These are phyloP conservation scores for Cyclocybe aegerita DNA, from an alignment of 768 basidiomycete species.

Conservation along the genomic window DNA sequence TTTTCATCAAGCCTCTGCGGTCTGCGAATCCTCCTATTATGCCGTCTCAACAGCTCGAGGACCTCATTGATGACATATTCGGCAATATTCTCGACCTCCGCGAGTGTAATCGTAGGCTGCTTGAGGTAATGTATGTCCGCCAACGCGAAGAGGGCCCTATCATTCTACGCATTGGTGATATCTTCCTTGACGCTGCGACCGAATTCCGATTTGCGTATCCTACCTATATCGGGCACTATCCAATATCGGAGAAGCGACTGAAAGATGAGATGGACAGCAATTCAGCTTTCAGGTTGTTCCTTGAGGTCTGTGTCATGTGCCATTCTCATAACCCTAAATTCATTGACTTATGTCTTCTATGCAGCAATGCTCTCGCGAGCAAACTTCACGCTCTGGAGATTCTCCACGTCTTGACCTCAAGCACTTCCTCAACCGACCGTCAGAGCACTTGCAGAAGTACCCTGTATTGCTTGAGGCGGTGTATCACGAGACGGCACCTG, in stretches of 20 bases:
- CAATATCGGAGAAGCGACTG: constrained; percentile 81
- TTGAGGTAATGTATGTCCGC: constrained; percentile 84
- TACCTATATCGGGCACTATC: constrained; percentile 80
- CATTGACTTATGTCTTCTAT: constrained; percentile 1
- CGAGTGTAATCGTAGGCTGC: constrained; percentile 76
- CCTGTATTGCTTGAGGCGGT: constrained; percentile 86
- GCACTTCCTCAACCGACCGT: constrained; percentile 75
- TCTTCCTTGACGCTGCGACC: constrained; percentile 83
- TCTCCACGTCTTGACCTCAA: constrained; percentile 60
- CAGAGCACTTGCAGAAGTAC: constrained; percentile 82
- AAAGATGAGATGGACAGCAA: constrained; percentile 86
- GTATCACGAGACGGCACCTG: constrained; percentile 75
- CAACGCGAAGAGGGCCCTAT: constrained; percentile 85
- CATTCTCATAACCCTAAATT: neutral
- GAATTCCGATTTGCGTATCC: constrained; percentile 89
- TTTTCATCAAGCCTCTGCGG: constrained; percentile 53
- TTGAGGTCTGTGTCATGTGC: constrained; percentile 61
- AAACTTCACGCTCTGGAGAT: constrained; percentile 38
- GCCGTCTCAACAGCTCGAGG: constrained; percentile 56
- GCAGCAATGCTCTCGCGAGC: constrained; percentile 43
- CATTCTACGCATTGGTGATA: constrained; percentile 83
- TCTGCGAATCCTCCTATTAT: constrained; percentile 42
- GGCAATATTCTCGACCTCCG: constrained; percentile 87
- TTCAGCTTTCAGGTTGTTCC: constrained; percentile 76
- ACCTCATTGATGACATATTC: constrained; percentile 89